Conservation (phyloP, 495 filamentous ascomycete species). For the Hypoxylon perforatum region DNA sequence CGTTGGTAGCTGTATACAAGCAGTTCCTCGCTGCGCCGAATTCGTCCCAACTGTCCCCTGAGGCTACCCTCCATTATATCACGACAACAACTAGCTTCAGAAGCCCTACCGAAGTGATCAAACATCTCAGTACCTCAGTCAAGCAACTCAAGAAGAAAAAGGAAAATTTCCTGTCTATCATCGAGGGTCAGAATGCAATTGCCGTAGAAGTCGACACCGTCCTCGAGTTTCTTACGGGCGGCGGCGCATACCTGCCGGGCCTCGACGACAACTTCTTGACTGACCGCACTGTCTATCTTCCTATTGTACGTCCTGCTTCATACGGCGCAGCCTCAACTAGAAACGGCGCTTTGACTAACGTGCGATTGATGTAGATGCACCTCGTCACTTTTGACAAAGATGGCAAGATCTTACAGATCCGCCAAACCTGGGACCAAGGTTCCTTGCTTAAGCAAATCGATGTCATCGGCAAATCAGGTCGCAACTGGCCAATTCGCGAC, state of each 20-base stretch:
- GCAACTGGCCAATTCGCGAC: slow-evolving; percentile 94
- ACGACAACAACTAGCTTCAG: slow-evolving; percentile 83
- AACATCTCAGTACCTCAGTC: slow-evolving; percentile 75
- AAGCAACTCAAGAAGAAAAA: slow-evolving; percentile 81
- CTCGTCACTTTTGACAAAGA: slow-evolving; percentile 84
- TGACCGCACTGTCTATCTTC: slow-evolving; percentile 82
- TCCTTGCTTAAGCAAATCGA: slow-evolving; percentile 92
- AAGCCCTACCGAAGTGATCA: slow-evolving; percentile 75
- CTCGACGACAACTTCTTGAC: slow-evolving; percentile 94
- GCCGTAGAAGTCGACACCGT: slow-evolving; percentile 84
- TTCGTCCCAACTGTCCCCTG: slow-evolving; percentile 69
- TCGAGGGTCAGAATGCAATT: slow-evolving; percentile 76
- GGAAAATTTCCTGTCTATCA: slow-evolving; percentile 74
- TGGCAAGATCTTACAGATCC: slow-evolving; percentile 83
- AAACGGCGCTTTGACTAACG: slow-evolving; percentile 44
- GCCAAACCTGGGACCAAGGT: slow-evolving; percentile 94
- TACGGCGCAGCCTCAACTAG: slow-evolving; percentile 7
- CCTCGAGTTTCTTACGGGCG: slow-evolving; percentile 81
- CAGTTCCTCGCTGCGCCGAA: slow-evolving; percentile 79
- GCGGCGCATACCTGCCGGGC: slow-evolving; percentile 87
- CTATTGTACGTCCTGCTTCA: slow-evolving; percentile 71
- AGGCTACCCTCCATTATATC: slow-evolving; percentile 89
- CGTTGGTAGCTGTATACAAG: slow-evolving; percentile 77
- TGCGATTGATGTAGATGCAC: slow-evolving; percentile 71
- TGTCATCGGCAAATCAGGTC: slow-evolving; percentile 87